phyloP scores from a whole-genome alignment of 805 yeast genomes.

The Nakazawaea laoshanensis region DNA sequence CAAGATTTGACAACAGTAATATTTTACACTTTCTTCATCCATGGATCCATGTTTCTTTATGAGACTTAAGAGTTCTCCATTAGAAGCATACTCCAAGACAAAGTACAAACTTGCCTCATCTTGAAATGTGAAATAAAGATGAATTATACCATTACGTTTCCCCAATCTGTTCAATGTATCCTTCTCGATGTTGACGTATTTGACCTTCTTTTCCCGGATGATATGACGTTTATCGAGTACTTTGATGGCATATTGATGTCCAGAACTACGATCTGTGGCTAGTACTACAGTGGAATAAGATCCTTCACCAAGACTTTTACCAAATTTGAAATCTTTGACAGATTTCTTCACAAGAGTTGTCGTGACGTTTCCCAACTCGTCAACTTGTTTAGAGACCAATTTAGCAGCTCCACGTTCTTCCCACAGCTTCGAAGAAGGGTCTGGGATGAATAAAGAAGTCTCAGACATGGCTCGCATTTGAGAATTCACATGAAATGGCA shows the following conservation, averaged over 20 bases:
- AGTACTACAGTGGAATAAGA: constrained; percentile 90
- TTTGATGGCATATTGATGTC: constrained; percentile 65
- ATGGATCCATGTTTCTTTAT: constrained; percentile 65
- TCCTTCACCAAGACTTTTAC: constrained; percentile 88
- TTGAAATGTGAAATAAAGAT: constrained; percentile 70
- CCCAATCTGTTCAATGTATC: constrained; percentile 69
- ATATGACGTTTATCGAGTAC: constrained; percentile 78
- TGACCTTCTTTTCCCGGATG: constrained; percentile 88
- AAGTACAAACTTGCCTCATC: constrained; percentile 67
- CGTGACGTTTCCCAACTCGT: constrained; percentile 38
- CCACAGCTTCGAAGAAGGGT: constrained; percentile 33
- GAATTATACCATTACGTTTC: constrained; percentile 52
- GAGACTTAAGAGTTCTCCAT: constrained; percentile 65
- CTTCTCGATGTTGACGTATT: constrained; percentile 93
- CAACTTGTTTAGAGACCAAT: constrained; percentile 33
- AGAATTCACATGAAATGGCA: constrained; percentile 1
- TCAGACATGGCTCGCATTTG: constrained; percentile 11
- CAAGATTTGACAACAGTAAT: constrained; percentile 65
- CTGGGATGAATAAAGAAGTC: constrained; percentile 9
- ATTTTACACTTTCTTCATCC: constrained; percentile 58
- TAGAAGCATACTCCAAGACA: constrained; percentile 70
- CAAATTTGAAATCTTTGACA: constrained; percentile 82
- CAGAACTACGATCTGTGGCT: constrained; percentile 67
- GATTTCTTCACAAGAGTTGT: constrained; percentile 43
- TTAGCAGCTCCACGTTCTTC: constrained; percentile 54